Conservation (phyloP, 106 monocot species). For the Phalaenopsis equestris region DNA sequence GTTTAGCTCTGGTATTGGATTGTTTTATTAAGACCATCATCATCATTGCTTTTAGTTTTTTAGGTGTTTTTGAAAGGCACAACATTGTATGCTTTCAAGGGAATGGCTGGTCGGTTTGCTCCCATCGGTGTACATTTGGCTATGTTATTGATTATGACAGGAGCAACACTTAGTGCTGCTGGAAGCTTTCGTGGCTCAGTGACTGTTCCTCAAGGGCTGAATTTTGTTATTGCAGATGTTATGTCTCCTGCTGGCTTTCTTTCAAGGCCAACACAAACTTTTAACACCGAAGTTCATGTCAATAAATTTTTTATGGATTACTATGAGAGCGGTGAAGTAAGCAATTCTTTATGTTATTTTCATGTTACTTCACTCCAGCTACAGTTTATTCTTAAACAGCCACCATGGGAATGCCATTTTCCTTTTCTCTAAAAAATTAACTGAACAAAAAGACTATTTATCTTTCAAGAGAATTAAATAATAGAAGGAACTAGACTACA, state of each 20-base stretch:
- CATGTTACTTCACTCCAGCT: neutral
- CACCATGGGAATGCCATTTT: neutral
- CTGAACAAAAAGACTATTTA: neutral
- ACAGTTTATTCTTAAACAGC: neutral
- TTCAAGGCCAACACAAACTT: slow-evolving; percentile 44
- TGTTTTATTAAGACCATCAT: slow-evolving; percentile 1
- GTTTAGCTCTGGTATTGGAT: neutral
- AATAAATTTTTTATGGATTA: slow-evolving; percentile 96
- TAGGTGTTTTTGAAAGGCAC: slow-evolving; percentile 89
- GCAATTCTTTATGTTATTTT: slow-evolving; percentile 1
- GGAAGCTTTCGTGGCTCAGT: slow-evolving; percentile 90
- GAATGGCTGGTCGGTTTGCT: slow-evolving; percentile 86
- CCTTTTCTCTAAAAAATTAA: neutral
- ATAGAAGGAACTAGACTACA: neutral
- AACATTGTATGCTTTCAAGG: slow-evolving; percentile 85
- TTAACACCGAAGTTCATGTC: slow-evolving; percentile 91
- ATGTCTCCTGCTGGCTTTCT: slow-evolving; percentile 78
- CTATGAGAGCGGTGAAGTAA: slow-evolving; percentile 95
- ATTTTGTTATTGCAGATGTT: slow-evolving; percentile 92
- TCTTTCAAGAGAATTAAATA: neutral
- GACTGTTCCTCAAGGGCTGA: slow-evolving; percentile 86
- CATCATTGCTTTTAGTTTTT: neutral
- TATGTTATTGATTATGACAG: slow-evolving; percentile 89
- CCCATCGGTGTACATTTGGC: slow-evolving; percentile 93
- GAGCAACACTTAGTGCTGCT: slow-evolving; percentile 71